Percentiles rank a stretch among this genome's conserved stretches.
phyloP scores from a whole-genome alignment of 805 yeast genomes.

The Blastobotrys muscicola region DNA sequence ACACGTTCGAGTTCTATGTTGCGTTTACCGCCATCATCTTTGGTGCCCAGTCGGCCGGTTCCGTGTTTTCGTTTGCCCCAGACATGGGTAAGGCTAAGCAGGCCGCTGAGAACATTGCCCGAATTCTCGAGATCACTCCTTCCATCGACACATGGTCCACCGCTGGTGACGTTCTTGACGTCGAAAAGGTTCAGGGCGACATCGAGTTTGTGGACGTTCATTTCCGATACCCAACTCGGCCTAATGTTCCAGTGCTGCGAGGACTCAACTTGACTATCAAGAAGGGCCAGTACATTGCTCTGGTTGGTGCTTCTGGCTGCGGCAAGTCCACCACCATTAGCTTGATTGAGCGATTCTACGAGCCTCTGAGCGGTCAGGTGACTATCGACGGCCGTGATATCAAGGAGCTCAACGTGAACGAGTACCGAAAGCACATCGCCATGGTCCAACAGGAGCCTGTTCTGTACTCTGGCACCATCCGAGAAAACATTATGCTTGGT shows the following conservation, averaged over 20 bases:
- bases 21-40: constrained; percentile 30
- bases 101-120: constrained; percentile 28
- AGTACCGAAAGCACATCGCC: constrained; percentile 43
- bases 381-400: constrained; percentile 44
- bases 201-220: constrained; percentile 46
- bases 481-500: constrained; percentile 49
- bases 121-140: constrained; percentile 26
- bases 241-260: constrained; percentile 39
- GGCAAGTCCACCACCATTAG: constrained; percentile 53
- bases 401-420: constrained; percentile 38
- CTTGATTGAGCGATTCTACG: constrained; percentile 40
- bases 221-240: constrained; percentile 60
- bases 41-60: constrained; percentile 35
- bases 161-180: constrained; percentile 24
- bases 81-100: constrained; percentile 34
- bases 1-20: constrained; percentile 29
- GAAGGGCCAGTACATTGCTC: constrained; percentile 45
- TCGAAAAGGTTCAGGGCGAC: constrained; percentile 34
- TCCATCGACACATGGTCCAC: constrained; percentile 24
- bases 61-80: constrained; percentile 32
- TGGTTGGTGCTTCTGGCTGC: constrained; percentile 60
- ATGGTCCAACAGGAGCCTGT: constrained; percentile 57
- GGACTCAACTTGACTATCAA: constrained; percentile 40
- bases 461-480: constrained; percentile 43
- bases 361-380: constrained; percentile 39